Conservation (phyloP, 768 basidiomycete genomes). For the Mycena rebaudengoi region DNA sequence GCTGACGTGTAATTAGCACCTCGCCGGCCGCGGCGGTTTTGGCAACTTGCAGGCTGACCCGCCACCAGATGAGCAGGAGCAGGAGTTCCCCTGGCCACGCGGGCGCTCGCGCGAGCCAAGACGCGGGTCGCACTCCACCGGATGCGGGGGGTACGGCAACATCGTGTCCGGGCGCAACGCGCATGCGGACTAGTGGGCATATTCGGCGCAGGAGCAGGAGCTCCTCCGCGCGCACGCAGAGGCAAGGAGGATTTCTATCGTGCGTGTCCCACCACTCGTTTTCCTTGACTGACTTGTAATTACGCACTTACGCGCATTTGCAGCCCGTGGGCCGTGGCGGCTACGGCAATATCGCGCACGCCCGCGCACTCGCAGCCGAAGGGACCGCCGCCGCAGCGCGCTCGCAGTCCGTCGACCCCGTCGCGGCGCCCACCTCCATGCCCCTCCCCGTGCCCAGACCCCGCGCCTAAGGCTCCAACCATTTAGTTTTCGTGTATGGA, state of each 20-base stretch:
- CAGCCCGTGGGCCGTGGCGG: conserved; percentile 24
- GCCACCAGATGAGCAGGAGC: not conserved
- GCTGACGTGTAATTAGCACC: conserved; percentile 15
- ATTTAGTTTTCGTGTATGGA: conserved; percentile 1
- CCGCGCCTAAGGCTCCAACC: too few species aligned
- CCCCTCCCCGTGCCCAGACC: conserved; percentile 8
- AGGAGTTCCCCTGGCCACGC: conserved; percentile 18
- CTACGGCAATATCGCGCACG: conserved; percentile 22
- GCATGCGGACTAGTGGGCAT: conserved; percentile 33
- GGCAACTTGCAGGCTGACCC: conserved; percentile 9
- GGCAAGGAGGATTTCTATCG: conserved; percentile 14
- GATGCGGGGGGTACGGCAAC: conserved; percentile 23
- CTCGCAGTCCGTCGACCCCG: conserved; percentile 23
- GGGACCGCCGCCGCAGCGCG: not conserved
- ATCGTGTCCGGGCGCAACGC: conserved; percentile 30
- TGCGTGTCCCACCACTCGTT: not conserved
- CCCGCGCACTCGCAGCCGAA: conserved; percentile 10
- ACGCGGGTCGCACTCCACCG: conserved; percentile 15
- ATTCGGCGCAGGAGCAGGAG: conserved; percentile 22
- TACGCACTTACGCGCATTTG: not conserved
- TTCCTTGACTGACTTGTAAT: not conserved
- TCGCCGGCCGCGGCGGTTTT: conserved; percentile 9
- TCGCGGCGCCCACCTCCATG: conserved; percentile 14
- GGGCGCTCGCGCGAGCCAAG: conserved; percentile 16
- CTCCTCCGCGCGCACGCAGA: conserved; percentile 17